Evolutionary conservation across 2,329 filamentous ascomycete genomes (phyloP), one percentile per base, ranked within the genome.

Genomic region (Pseudogymnoascus sp.): DNA sequence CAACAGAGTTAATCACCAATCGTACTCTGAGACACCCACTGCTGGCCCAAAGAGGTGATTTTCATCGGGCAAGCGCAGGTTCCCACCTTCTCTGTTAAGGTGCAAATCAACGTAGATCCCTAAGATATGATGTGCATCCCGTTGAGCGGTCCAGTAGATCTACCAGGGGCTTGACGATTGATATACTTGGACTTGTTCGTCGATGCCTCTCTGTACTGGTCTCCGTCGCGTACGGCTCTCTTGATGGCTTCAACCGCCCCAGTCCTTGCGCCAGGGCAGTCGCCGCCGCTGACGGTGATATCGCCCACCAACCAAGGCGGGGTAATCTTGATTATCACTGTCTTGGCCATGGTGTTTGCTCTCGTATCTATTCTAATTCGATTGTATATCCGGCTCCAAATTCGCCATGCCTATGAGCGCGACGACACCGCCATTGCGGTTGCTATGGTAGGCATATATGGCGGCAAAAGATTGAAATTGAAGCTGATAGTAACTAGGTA

Each of bases 341-440:
- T 74, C 0, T 66, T 79, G 12, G 71, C 72, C 1, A 65, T 80
- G 3, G 72, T 75, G 3, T 72, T 79, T 25, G 68, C 74, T 5
- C 60, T 80, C 0, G 69, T 76, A 9, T 76, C 77, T 1, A 65
- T 79, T 23, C 71, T 71, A 0, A 74, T 79, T 43, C 71, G 77
- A 6, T 64, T 75, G 1, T 79, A 76, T 62, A 73, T 78, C 14
- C 72, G 75, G 25, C 60, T 72, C 46, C 66, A 75, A 67, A 68
- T 72, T 65, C 66, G 69, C 61, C 64, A 69, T 56, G 9, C 49
- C 62, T 63, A 64, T 34, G 73, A 71, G 60, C 68, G 67, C 12
- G 74, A 74, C 66, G 77, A 79, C 65, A 73, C 73, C 49, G 63
- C 70, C 11, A 70, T 77, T 25, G 65, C 72, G 1, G 66, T 65